A percentile compares a stretch with the other conserved stretches of the same genome.
phyloP scores from a whole-genome alignment of 192 early-diverging fungal genomes.

The Coemansia sp. region DNA sequence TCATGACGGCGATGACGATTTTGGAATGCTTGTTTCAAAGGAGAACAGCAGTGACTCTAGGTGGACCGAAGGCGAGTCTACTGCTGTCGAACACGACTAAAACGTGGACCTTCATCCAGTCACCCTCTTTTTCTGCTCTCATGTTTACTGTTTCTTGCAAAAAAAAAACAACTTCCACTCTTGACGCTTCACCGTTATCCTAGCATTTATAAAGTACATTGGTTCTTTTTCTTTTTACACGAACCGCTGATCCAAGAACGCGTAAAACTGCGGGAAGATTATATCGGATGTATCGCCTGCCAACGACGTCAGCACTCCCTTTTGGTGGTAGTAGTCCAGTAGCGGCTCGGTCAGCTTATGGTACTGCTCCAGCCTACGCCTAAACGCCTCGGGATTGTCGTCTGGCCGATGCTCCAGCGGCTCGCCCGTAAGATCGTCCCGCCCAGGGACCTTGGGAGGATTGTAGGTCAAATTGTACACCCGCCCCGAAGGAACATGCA shows the following conservation, averaged over 20 bases:
- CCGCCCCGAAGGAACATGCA: slow-evolving; percentile 86
- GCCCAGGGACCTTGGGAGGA: slow-evolving; percentile 74
- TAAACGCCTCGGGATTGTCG: slow-evolving; percentile 84
- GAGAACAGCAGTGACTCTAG: slow-evolving; percentile 53
- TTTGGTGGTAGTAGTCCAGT: slow-evolving; percentile 73
- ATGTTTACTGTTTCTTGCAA: background rate
- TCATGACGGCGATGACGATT: slow-evolving; percentile 56
- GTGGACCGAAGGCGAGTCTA: slow-evolving; percentile 49
- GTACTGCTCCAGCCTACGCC: slow-evolving; percentile 74
- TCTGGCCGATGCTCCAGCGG: slow-evolving; percentile 81
- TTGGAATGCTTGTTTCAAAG: slow-evolving; percentile 45
- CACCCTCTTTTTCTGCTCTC: background rate
- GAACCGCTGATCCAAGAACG: slow-evolving; percentile 39
- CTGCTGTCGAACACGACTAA: slow-evolving; percentile 52
- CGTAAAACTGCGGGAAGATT: slow-evolving; percentile 83
- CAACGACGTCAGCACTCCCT: slow-evolving; percentile 66
- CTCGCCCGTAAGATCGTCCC: slow-evolving; percentile 95
- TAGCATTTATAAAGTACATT: background rate
- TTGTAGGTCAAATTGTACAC: slow-evolving; percentile 95
- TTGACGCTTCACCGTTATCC: no score
- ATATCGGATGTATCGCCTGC: slow-evolving; percentile 82
- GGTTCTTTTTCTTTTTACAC: slow-evolving; percentile 11
- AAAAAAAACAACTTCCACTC: no score
- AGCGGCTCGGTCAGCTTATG: slow-evolving; percentile 75
- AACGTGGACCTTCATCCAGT: no score